Evolutionary conservation across 257 asterid species (phyloP).

Genomic region (Fraxinus excelsior): DNA sequence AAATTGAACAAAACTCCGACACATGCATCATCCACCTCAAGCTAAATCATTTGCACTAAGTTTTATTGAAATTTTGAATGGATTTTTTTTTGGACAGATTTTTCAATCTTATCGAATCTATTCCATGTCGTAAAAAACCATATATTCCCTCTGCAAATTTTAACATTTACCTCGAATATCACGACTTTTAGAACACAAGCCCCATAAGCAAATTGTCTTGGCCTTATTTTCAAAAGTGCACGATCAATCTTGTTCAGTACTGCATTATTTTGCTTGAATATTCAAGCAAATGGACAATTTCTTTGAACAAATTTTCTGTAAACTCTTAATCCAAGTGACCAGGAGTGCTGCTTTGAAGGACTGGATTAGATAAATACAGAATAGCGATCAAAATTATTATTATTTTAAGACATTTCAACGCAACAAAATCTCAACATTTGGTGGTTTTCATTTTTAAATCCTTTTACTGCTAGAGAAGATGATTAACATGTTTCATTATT

Average conservation of each 20-base stretch:
- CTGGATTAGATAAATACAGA: neutral
- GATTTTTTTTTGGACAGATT: neutral
- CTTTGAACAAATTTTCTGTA: conserved; percentile 62
- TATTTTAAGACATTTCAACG: neutral
- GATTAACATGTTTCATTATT: neutral
- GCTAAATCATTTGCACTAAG: conserved; percentile 49
- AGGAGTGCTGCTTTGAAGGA: too few species aligned
- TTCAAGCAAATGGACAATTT: conserved; percentile 76
- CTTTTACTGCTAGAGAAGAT: neutral
- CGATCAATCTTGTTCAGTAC: conserved; percentile 71
- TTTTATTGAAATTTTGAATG: conserved; percentile 31
- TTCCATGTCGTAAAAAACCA: conserved; percentile 62
- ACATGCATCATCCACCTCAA: neutral
- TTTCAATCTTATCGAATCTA: conserved; percentile 33
- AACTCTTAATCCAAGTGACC: conserved; percentile 48
- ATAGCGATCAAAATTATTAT: neutral
- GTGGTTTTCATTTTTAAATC: neutral
- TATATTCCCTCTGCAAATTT: conserved; percentile 51
- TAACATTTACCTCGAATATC: conserved; percentile 24
- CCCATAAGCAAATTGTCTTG: conserved; percentile 52
- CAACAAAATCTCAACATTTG: neutral
- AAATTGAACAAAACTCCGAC: neutral
- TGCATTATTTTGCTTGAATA: conserved; percentile 69
- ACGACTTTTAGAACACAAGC: conserved; percentile 56
- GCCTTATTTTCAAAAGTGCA: conserved; percentile 52